Evolutionary conservation across 495 filamentous ascomycete genomes (phyloP), one percentile per base, ranked within the genome.

Genomic region (Aspergillus cristatus): DNA sequence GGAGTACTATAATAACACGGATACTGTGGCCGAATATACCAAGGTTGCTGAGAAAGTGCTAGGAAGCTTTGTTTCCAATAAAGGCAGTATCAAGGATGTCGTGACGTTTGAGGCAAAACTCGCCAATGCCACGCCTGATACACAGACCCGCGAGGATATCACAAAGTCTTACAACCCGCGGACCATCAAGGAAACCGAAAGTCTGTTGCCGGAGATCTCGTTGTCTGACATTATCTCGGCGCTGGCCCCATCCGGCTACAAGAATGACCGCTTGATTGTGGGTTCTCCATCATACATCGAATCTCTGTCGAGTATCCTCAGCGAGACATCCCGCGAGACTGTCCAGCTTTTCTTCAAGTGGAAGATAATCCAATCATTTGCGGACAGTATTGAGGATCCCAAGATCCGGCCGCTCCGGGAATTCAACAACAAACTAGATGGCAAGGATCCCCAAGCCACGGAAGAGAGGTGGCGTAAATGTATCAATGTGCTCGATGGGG

Each of bases 381-480:
- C 63, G 17, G 48, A 53, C 24, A 53, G 57, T 31, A 62, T 84
- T 35, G 74, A 84, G 44, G 71, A 78, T 35, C 61, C 71, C 6
- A 70, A 74, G 28, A 41, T 82, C 26, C 61, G 69, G 34, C 76
- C 81, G 15, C 70, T 78, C 18, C 63, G 50, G 17, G 65, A 65
- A 31, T 82, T 86, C 49, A 62, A 64, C 17, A 82, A 79, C 46
- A 58, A 63, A 20, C 51, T 79, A 10, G 58, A 51, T 40, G 76
- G 76, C 3, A 76, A 71, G 56, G 78, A 83, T 37, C 74, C 79
- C 1, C 60, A 82, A 35, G 72, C 79, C 1, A 66, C 61, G 18
- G 62, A 77, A 18, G 81, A 86, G 32, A 62, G 81, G 38, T 86
- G 81, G 81, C 70, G 78, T 46, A 82, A 75, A 24, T 86, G 81